phyloP scores from a whole-genome alignment of 2,329 filamentous ascomycete genomes.

The Penicillium oxalicum region DNA sequence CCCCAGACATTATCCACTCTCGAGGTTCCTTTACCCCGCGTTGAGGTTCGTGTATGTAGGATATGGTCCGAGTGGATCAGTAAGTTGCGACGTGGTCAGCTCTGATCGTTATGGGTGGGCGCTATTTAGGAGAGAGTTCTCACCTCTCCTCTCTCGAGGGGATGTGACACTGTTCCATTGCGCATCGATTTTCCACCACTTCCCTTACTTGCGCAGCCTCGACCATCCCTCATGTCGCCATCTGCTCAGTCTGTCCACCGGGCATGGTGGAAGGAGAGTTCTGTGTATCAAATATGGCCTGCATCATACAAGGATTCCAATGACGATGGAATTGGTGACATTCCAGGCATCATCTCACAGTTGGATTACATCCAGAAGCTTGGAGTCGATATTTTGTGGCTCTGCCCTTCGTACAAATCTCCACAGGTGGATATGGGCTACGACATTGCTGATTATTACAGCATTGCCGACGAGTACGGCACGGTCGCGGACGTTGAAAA shows the following conservation, averaged over 20 bases:
- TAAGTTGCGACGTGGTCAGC: too few relatives aligned
- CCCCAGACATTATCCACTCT: too few relatives aligned
- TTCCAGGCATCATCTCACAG: slow-evolving; percentile 59
- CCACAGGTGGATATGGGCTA: slow-evolving; percentile 52
- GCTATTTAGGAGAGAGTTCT: slow-evolving; percentile 12
- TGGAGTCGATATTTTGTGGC: slow-evolving; percentile 58
- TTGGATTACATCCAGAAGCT: slow-evolving; percentile 59
- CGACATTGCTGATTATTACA: slow-evolving; percentile 57
- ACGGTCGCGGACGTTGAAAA: slow-evolving; percentile 60
- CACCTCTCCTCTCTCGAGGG: slow-evolving; percentile 18
- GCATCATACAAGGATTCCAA: slow-evolving; percentile 51
- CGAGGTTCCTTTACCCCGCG: too few relatives aligned
- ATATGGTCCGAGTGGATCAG: too few relatives aligned
- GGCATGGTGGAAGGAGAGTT: slow-evolving; percentile 54
- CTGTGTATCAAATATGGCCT: slow-evolving; percentile 57
- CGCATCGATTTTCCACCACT: not conserved
- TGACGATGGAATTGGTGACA: slow-evolving; percentile 56
- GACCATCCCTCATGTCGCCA: slow-evolving; percentile 10
- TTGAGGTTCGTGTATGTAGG: too few relatives aligned
- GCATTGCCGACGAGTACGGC: slow-evolving; percentile 60
- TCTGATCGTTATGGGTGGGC: too few relatives aligned
- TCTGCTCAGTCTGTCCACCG: slow-evolving; percentile 20
- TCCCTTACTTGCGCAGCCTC: too few relatives aligned
- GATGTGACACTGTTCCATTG: too few relatives aligned
- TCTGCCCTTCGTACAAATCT: slow-evolving; percentile 47